Evolutionary conservation across 768 basidiomycete species (phyloP).

Genomic region (Boletus eberwhitei): DNA sequence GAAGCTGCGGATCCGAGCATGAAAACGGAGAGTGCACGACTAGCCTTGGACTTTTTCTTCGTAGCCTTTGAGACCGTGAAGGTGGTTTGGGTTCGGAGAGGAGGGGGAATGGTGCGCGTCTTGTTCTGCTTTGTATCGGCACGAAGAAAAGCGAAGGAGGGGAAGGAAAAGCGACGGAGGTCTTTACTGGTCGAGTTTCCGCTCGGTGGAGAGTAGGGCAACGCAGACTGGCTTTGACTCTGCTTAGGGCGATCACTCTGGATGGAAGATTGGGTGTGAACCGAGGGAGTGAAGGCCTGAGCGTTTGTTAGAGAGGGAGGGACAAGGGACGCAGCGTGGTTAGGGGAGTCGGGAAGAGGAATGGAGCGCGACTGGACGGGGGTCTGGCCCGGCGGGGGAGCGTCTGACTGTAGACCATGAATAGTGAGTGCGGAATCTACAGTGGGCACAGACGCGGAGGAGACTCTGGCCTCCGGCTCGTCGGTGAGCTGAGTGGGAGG

Average conservation of each 20-base stretch:
- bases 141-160: conserved; percentile 42
- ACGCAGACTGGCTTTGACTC: conserved; percentile 27
- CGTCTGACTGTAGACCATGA: conserved; percentile 11
- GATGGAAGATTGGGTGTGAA: conserved; percentile 14
- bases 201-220: conserved; percentile 19
- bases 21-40: conserved; percentile 32
- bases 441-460: conserved; percentile 20
- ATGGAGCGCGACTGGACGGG: neutral
- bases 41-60: conserved; percentile 38
- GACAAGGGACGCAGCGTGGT: conserved; percentile 14
- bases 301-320: conserved; percentile 14
- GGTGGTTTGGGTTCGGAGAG: conserved; percentile 22
- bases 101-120: conserved; percentile 8
- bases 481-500: neutral
- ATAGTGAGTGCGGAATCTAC: conserved; percentile 24
- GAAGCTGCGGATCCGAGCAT: conserved; percentile 30
- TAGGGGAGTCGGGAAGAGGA: conserved; percentile 21
- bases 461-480: conserved; percentile 11
- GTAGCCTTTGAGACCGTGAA: conserved; percentile 35
- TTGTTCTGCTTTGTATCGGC: conserved; percentile 29
- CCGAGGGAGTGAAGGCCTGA: conserved; percentile 3
- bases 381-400: neutral
- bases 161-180: conserved; percentile 48
- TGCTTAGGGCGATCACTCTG: conserved; percentile 20
- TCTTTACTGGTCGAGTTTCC: conserved; percentile 21